Base-by-base conservation (phyloP, 2,329 filamentous ascomycete species). In the Fusarium buharicum region DNA sequence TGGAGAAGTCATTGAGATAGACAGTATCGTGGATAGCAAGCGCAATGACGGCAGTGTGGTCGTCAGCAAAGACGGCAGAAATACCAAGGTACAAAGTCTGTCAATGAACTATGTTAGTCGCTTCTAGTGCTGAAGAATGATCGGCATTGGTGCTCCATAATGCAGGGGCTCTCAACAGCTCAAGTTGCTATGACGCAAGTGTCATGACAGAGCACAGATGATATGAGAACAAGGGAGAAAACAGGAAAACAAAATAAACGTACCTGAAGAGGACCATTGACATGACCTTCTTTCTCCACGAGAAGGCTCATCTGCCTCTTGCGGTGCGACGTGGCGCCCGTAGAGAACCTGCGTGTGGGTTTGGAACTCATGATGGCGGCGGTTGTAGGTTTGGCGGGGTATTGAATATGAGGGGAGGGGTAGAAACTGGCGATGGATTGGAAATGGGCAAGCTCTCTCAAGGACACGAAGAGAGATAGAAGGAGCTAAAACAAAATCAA, bases 1-100 rank as follows among this genome's bases (percentile, higher is more conserved):
- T 83, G 6, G 84, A 84, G 70, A 90, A 93, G 72, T 93, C 90
- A 39, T 91, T 80, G 18, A 90, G 85, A 71, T 93, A 93, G 4
- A 88, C 88, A 6, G 86, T 86, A 71, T 93, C 90, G 62, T 92
- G 90, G 60, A 90, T 83, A 4, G 89, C 89, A 44, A 93, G 78
- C 13, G 88, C 87, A 20, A 91, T 80, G 6, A 84, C 82, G 11
- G 86, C 79, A 1, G 81, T 81, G 47, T 79, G 77, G 54, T 84
- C 78, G 28, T 84, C 78, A 2, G 78, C 74, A 43, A 82, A 77
- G 43, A 82, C 77, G 36, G 84, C 84, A 4, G 88, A 86, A 30
- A 90, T 83, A 50, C 88, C 88, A 37, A 86, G 74, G 64, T 84
- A 91, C 43, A 90, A 79, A 6, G 82, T 82, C 84, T 86, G 36